A percentile compares a stretch with the other conserved stretches of the same genome.
Evolutionary conservation across 106 monocot species (phyloP).

Genomic region (Gastrodia elata): DNA sequence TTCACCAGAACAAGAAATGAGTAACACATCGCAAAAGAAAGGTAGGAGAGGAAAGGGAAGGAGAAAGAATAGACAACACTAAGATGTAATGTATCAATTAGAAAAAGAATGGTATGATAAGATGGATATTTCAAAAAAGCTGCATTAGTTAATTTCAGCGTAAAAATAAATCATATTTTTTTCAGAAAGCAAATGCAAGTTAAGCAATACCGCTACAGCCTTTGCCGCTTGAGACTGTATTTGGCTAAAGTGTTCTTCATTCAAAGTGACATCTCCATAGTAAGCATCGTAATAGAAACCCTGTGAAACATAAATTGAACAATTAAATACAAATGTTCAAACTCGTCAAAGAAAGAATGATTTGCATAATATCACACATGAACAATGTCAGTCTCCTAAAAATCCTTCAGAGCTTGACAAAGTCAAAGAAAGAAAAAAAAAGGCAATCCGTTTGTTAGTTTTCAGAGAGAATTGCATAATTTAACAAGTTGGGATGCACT

Average conservation of each 20-base stretch:
- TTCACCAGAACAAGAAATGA: background rate
- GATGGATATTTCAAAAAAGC: background rate
- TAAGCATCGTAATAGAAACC: slow-evolving; percentile 99
- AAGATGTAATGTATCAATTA: background rate
- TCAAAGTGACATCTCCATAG: slow-evolving; percentile 76
- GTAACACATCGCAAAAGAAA: background rate
- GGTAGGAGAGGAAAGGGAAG: background rate
- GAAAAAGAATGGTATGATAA: background rate
- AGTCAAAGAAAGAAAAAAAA: no score
- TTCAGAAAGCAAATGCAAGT: background rate
- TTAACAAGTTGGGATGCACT: background rate
- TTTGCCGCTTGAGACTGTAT: slow-evolving; percentile 71
- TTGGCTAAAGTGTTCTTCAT: slow-evolving; percentile 80
- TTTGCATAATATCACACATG: background rate
- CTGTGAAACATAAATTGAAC: slow-evolving; percentile 20
- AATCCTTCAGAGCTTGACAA: background rate
- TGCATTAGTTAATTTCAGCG: background rate
- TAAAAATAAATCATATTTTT: background rate
- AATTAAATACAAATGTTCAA: background rate
- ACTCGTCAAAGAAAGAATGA: background rate
- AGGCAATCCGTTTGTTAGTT: background rate
- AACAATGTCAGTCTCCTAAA: background rate
- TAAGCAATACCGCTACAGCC: slow-evolving; percentile 69
- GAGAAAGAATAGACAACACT: background rate
- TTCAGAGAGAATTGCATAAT: background rate